Conservation (phyloP, 345 rosid genomes). For the Rhodamnia rubescens region DNA sequence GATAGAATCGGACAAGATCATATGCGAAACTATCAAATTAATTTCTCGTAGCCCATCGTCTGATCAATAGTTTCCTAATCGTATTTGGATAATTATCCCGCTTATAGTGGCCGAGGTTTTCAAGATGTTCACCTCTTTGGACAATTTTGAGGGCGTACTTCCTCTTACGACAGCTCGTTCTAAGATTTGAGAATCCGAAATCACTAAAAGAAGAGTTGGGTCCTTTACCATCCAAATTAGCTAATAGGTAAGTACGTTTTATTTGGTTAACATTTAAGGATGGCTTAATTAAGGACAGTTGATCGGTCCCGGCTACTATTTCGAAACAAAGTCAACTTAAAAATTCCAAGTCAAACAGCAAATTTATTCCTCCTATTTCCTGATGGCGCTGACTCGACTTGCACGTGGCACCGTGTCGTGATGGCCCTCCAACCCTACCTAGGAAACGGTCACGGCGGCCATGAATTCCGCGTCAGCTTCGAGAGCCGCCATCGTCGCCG, state of each 20-base stretch:
- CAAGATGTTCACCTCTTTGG: no score
- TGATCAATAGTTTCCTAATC: not conserved
- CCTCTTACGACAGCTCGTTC: no score
- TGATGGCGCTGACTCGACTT: not conserved
- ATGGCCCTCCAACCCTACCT: not conserved
- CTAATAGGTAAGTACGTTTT: not conserved
- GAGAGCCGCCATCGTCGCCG: slow-evolving; percentile 24
- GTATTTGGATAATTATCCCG: no score
- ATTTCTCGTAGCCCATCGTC: not conserved
- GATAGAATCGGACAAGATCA: no score
- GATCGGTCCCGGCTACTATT: not conserved
- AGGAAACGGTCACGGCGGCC: not conserved
- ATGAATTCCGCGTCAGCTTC: not conserved
- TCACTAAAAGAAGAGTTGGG: not conserved
- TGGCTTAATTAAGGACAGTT: not conserved
- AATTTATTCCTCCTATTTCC: not conserved
- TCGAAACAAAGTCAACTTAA: not conserved
- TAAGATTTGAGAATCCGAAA: no score
- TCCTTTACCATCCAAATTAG: not conserved
- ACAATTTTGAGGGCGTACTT: no score
- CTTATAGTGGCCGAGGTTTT: no score
- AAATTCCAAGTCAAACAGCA: not conserved
- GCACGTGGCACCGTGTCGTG: not conserved
- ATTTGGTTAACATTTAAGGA: not conserved
- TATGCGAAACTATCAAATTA: not conserved